These are phyloP conservation scores for Hypericum perforatum DNA, from an alignment of 345 rosid genomes.

Conservation along the genomic window DNA sequence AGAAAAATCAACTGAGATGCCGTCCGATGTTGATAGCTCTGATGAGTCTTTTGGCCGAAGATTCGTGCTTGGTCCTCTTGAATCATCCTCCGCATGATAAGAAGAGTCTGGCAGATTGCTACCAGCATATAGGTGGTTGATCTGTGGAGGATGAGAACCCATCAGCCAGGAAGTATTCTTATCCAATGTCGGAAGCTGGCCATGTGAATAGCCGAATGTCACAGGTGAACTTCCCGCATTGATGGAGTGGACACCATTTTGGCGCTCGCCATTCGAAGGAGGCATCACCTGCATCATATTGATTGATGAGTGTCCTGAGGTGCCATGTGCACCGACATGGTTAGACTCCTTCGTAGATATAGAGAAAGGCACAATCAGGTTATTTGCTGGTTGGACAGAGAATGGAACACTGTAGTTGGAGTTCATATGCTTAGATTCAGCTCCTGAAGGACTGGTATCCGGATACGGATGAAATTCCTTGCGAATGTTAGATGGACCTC, in stretches of 20 bases:
- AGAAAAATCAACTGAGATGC: slow-evolving; percentile 46
- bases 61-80: slow-evolving; percentile 30
- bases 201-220: slow-evolving; percentile 67
- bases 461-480: slow-evolving; percentile 42
- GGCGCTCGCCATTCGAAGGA: slow-evolving; percentile 26
- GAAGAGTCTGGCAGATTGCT: slow-evolving; percentile 51
- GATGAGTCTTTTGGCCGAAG: slow-evolving; percentile 28
- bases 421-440: slow-evolving; percentile 42
- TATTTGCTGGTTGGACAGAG: slow-evolving; percentile 38
- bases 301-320: slow-evolving; percentile 36
- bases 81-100: slow-evolving; percentile 42
- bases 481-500: slow-evolving; percentile 32
- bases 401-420: slow-evolving; percentile 42
- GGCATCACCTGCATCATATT: slow-evolving; percentile 39
- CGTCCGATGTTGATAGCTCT: slow-evolving; percentile 42
- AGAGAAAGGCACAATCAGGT: slow-evolving; percentile 41
- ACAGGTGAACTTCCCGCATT: slow-evolving; percentile 55
- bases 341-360: slow-evolving; percentile 43
- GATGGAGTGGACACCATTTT: slow-evolving; percentile 27
- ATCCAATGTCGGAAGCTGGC: slow-evolving; percentile 76
- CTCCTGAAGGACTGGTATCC: slow-evolving; percentile 39
- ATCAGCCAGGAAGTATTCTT: slow-evolving; percentile 70
- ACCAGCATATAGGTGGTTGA: slow-evolving; percentile 44
- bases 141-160: slow-evolving; percentile 41
- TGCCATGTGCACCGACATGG: slow-evolving; percentile 29